These are phyloP conservation scores for Candolleomyces eurysporus DNA, from an alignment of 768 basidiomycete genomes.

Conservation along the genomic window DNA sequence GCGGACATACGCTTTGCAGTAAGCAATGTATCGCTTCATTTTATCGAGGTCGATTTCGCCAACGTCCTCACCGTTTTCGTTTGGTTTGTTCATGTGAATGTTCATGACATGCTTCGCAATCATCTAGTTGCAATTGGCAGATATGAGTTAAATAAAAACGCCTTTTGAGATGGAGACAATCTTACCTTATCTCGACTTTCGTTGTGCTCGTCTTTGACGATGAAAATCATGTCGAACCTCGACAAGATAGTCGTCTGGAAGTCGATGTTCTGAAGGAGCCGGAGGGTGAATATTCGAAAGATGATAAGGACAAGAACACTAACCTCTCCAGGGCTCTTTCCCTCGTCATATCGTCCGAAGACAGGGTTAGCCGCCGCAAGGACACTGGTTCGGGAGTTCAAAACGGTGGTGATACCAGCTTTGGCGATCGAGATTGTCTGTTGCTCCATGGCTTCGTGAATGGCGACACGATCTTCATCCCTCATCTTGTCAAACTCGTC, in stretches of 20 bases:
- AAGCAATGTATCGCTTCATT: conserved; percentile 97
- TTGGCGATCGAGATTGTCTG: conserved; percentile 99
- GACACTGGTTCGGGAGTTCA: conserved; percentile 95
- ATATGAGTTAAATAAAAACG: conserved; percentile 2
- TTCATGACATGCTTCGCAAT: conserved; percentile 99
- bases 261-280: conserved; percentile 72
- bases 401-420: conserved; percentile 95
- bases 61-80: conserved; percentile 52
- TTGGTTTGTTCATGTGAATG: conserved; percentile 94
- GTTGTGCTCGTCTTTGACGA: conserved; percentile 97
- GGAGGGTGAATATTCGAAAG: conserved; percentile 4
- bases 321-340: conserved; percentile 92
- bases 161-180: conserved; percentile 4
- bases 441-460: conserved; percentile 99
- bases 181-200: conserved; percentile 85
- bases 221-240: conserved; percentile 99
- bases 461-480: conserved; percentile 97
- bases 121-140: conserved; percentile 46
- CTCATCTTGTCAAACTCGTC: conserved; percentile 99
- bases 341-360: conserved; percentile 97
- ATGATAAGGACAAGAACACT: conserved; percentile 7
- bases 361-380: conserved; percentile 98
- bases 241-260: conserved; percentile 98
- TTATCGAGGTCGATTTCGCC: conserved; percentile 96
- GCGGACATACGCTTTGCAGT: conserved; percentile 80